Base-by-base conservation (phyloP, 2,329 filamentous ascomycete species). In the Penicillium sp. region DNA sequence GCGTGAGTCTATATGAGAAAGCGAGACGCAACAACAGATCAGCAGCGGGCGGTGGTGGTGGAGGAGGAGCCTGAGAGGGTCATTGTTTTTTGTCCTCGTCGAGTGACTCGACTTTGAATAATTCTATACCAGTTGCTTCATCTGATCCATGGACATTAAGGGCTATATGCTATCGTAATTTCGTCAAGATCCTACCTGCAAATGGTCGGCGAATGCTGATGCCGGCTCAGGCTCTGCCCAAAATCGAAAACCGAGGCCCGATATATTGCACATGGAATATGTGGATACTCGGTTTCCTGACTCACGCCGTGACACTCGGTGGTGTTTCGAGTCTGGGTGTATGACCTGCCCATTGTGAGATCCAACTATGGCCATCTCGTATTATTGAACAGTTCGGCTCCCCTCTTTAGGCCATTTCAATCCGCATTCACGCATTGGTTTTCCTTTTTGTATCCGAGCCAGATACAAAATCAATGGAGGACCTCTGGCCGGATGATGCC, bases 391-490 rank as follows among this genome's bases (percentile, higher is more conserved):
- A 7, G n/a, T 32, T n/a, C 6, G n/a, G 31, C 31, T 23, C 20
- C 1, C n/a, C 18, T 37, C 15, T 18, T 18, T 37, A 18, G 33
- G 33, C 3, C 33, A 23, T 12, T 35, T 23, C 9, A 23, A 27
- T 27, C 6, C 23, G 12, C n/a, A n/a, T 10, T 54, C 42, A 50
- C 9, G 37, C 38, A 43, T 42, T 33, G 35, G 20, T 18, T 31
- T 44, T 54, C 9, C 20, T 42, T 18, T 51, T 46, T 4, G 35
- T 13, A 10, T 38, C 46, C 10, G 57, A 52, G 3, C 58, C 62
- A 42, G 67, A 51, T 8, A 75, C 71, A 53, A 75, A 75, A 6
- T 73, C 67, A 44, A 75, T 63, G 9, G 65, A 58, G 13, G 66
- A 67, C 50, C 72, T 63, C 47, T 67, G 64, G n/a, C 56, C 62